A percentile compares a stretch with the other conserved stretches of the same genome.
Evolutionary conservation across 495 filamentous ascomycete genomes (phyloP).

Genomic region (Neurospora discreta): DNA sequence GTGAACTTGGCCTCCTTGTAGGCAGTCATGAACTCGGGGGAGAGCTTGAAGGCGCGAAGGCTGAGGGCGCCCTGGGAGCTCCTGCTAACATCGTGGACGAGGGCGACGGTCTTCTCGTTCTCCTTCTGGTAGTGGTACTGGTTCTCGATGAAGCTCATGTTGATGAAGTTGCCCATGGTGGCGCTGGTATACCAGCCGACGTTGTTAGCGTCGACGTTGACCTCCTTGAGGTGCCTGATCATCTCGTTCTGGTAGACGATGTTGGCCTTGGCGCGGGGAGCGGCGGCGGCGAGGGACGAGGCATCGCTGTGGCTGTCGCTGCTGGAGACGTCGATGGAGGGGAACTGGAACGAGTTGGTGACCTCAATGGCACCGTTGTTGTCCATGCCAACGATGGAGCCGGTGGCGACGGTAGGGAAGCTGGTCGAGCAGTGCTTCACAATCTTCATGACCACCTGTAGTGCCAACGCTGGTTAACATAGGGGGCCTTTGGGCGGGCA

Average conservation of each 20-base stretch:
- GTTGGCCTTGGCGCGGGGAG: slow-evolving; percentile 86
- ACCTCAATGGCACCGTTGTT: slow-evolving; percentile 70
- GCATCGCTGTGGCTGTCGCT: slow-evolving; percentile 68
- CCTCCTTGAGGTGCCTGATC: slow-evolving; percentile 90
- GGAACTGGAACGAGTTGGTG: slow-evolving; percentile 93
- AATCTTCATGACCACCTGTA: slow-evolving; percentile 89
- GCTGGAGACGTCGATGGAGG: slow-evolving; percentile 61
- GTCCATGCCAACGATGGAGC: slow-evolving; percentile 89
- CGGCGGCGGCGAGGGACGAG: slow-evolving; percentile 70
- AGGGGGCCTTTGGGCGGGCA: slow-evolving; percentile 3
- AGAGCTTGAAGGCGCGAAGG: slow-evolving; percentile 83
- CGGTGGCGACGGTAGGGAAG: slow-evolving; percentile 85
- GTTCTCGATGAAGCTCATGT: slow-evolving; percentile 90
- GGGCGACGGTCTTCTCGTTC: slow-evolving; percentile 85
- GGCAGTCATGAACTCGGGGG: slow-evolving; percentile 76
- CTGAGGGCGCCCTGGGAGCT: slow-evolving; percentile 86
- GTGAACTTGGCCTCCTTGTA: slow-evolving; percentile 97
- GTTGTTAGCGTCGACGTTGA: slow-evolving; percentile 96
- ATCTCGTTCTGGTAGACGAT: slow-evolving; percentile 87
- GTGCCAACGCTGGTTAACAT: slow-evolving; percentile 7
- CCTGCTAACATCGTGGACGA: slow-evolving; percentile 90
- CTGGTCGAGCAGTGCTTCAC: slow-evolving; percentile 80
- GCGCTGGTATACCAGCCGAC: slow-evolving; percentile 98
- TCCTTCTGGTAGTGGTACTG: slow-evolving; percentile 95
- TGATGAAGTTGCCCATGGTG: slow-evolving; percentile 97